Percentiles rank a stretch among this genome's conserved stretches.
Evolutionary conservation across 1,284 basidiomycete species (phyloP).

Genomic region (Sanghuangporus baumii): DNA sequence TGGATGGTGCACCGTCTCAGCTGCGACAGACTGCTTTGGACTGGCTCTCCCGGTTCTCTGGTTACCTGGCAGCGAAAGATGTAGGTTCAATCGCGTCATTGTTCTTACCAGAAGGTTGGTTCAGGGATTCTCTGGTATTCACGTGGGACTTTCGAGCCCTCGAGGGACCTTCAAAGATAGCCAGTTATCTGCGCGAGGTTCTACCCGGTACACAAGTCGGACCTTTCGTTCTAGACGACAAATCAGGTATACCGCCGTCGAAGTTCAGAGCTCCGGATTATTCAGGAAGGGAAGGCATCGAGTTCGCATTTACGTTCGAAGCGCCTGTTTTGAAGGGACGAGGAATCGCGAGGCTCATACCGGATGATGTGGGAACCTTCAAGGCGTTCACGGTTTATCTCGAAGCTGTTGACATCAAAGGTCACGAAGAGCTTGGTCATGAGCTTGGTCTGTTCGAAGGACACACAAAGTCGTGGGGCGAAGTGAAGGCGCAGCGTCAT

Average conservation of each 20-base stretch:
- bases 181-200: background rate
- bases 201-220: background rate
- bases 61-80: background rate
- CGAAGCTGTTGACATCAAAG: constrained; percentile 27
- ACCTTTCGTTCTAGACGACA: background rate
- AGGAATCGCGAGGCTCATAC: background rate
- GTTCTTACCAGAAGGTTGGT: constrained; percentile 2
- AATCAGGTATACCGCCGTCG: background rate
- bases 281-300: background rate
- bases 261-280: background rate
- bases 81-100: background rate
- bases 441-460: constrained; percentile 20
- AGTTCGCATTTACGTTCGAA: constrained; percentile 8
- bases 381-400: constrained; percentile 25
- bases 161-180: background rate
- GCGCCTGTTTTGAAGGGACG: background rate
- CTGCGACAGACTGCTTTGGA: background rate
- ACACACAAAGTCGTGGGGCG: constrained; percentile 21
- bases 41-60: background rate
- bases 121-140: constrained; percentile 4
- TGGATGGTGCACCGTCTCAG: background rate
- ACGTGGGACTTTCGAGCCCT: constrained; percentile 3
- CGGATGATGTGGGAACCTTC: constrained; percentile 22
- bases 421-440: constrained; percentile 26
- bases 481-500: constrained; percentile 20